Base-by-base conservation (phyloP, 208 protist species). In the Entamoeba invadens region DNA sequence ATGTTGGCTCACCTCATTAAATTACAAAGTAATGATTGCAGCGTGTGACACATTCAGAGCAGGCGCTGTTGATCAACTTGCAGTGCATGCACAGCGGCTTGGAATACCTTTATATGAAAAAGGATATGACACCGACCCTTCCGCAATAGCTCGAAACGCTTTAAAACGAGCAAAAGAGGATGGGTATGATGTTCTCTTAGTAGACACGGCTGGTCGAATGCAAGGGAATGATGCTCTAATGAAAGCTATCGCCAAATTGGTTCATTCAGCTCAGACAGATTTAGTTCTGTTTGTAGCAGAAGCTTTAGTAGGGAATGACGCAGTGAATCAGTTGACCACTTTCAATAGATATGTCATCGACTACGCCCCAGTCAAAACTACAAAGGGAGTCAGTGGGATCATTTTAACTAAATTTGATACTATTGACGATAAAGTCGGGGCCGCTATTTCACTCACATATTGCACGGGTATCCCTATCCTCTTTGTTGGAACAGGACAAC, bases 381-480 rank as follows among this genome's bases (percentile, higher is more conserved):
- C 96, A 31, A 97, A 98, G 51, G 96, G 98, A 6, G 99, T 99
- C 92, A 98, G 99, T 96, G 99, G 99, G 92, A 99, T 99, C 92
- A 96, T 99, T 21, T 96, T 99, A 1, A 99, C 98, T n/a, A 99
- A 99, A 96, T 99, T 99, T 94, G 99, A 99, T 96, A 99, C 99
- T 4, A 99, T 99, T 93, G 99, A 99, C 95, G 99, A 99, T 95
- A 99, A 99, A 96, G 97, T 99, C 18, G 99, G 99, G 35, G 98
- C 99, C 0, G 98, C 99, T 14, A 96, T 99, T 16, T 99, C 98
- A 4, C 99, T 99, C 97, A 98, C 99, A 45, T 99, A 99, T 95
- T 97, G 98, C 57, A 98, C 98, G 6, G 98, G 98, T 46, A 97
- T 98, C 95, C 99, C 99, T 16, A 99, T 99, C 91, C 96, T 99